Evolutionary conservation across 768 basidiomycete genomes (phyloP).

Genomic region (Gymnopilus dilepis): DNA sequence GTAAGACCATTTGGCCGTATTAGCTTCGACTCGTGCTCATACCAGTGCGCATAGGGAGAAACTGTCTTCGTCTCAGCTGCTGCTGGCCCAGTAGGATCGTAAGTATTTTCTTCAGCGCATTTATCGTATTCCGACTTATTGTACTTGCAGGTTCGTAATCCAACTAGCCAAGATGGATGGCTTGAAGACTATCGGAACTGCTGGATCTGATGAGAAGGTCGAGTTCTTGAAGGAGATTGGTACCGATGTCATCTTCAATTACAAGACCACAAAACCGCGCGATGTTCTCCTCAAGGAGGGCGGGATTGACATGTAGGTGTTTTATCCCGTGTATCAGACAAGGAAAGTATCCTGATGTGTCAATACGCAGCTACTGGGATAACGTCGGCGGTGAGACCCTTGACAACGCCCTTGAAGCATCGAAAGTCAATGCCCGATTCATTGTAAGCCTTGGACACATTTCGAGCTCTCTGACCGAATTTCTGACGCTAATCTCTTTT

Average conservation of each 20-base stretch:
- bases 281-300: conserved; percentile 63
- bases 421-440: conserved; percentile 52
- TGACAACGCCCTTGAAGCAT: conserved; percentile 56
- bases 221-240: conserved; percentile 61
- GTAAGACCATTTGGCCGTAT: conserved; percentile 20
- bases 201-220: conserved; percentile 76
- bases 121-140: background rate
- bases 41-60: conserved; percentile 37
- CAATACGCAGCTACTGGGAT: conserved; percentile 53
- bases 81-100: conserved; percentile 69
- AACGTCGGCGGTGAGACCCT: conserved; percentile 65
- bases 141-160: conserved; percentile 44
- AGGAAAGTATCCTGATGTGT: background rate
- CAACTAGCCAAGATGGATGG: conserved; percentile 57
- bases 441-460: conserved; percentile 52
- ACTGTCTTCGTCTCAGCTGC: conserved; percentile 46
- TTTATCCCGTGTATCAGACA: background rate
- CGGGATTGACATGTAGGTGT: conserved; percentile 45
- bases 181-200: conserved; percentile 70
- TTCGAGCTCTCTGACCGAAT: too few relatives aligned
- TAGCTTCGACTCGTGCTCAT: background rate
- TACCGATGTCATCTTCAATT: conserved; percentile 74
- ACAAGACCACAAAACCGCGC: conserved; percentile 60
- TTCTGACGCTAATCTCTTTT: background rate
- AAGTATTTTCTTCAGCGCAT: conserved; percentile 24